Conservation (phyloP, 352 stramenopile genomes). For the Blastocystis sp. region DNA sequence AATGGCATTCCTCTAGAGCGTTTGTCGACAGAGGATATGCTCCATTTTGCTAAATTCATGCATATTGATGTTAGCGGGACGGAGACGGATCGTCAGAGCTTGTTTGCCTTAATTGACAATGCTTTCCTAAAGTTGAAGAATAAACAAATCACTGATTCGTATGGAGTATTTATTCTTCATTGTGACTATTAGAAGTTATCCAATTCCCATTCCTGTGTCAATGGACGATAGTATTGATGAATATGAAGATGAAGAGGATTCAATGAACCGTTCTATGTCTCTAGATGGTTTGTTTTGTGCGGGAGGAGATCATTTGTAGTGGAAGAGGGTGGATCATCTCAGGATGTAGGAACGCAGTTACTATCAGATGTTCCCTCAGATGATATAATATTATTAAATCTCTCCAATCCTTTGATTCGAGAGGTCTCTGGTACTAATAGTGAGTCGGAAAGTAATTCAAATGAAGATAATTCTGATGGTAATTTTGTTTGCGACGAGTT, state of each 20-base stretch:
- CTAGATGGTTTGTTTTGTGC: background rate
- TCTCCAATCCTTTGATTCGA: no score
- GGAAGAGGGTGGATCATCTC: background rate
- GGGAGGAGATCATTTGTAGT: background rate
- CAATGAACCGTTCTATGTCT: background rate
- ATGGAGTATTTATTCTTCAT: background rate
- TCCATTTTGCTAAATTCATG: slow-evolving; percentile 49
- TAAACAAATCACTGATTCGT: slow-evolving; percentile 17
- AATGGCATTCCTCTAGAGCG: slow-evolving; percentile 51
- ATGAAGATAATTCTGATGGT: no score
- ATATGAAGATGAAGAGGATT: background rate
- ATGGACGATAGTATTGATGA: background rate
- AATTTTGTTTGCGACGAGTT: no score
- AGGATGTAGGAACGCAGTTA: background rate
- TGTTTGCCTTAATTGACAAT: slow-evolving; percentile 52
- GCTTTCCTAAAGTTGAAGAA: slow-evolving; percentile 26
- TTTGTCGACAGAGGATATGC: slow-evolving; percentile 27
- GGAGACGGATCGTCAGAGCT: background rate
- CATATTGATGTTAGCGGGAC: background rate
- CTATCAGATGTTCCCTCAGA: background rate
- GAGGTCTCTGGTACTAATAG: no score
- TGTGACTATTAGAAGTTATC: background rate
- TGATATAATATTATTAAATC: background rate
- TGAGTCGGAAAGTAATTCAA: no score
- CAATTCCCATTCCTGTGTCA: background rate